phyloP scores from a whole-genome alignment of 345 rosid species.

The Eucalyptus albens region DNA sequence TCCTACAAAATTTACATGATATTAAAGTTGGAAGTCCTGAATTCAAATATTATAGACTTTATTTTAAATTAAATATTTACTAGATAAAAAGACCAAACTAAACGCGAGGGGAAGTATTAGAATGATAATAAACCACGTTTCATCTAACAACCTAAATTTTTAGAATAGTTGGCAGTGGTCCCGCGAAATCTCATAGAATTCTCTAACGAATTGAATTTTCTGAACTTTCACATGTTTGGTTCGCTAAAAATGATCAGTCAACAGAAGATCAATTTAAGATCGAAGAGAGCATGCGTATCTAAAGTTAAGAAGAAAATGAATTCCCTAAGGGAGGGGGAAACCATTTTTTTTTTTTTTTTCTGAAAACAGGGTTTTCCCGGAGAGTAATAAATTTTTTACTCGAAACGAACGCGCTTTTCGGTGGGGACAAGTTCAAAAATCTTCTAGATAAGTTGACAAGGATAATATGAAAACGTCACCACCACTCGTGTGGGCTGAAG shows the following conservation, averaged over 20 bases:
- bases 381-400: not conserved
- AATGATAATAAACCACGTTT: too few species aligned
- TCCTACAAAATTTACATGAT: too few species aligned
- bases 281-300: not conserved
- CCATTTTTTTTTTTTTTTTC: not conserved
- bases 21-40: accelerated
- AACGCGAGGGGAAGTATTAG: accelerated
- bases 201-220: not conserved
- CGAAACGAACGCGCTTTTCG: not conserved
- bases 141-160: too few species aligned
- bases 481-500: not conserved
- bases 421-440: not conserved
- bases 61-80: too few species aligned
- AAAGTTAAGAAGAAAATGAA: not conserved
- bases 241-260: not conserved
- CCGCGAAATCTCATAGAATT: too few species aligned
- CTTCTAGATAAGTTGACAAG: not conserved
- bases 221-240: accelerated
- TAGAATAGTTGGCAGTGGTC: accelerated
- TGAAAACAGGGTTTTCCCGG: not conserved
- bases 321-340: not conserved
- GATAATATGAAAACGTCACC: not conserved
- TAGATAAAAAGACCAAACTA: too few species aligned
- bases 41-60: too few species aligned
- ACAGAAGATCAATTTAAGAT: not conserved